phyloP scores from a whole-genome alignment of 2,329 filamentous ascomycete species.

The Xylariaceae sp. region DNA sequence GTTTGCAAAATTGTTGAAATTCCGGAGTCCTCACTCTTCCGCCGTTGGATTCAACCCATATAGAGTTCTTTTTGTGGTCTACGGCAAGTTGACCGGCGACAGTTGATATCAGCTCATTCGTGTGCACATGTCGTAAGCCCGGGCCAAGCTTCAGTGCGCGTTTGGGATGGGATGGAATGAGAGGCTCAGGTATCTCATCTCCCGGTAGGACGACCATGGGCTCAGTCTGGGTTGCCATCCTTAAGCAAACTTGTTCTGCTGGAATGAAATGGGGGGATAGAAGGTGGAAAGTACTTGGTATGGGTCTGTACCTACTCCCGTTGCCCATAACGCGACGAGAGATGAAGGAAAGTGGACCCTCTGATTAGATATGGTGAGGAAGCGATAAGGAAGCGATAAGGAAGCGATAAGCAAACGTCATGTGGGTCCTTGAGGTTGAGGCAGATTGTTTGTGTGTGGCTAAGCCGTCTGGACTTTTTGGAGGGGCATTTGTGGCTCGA shows the following conservation, averaged over 20 bases:
- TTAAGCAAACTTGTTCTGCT: slow-evolving; percentile 15
- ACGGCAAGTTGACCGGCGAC: slow-evolving; percentile 61
- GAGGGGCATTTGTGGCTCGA: slow-evolving; percentile 28
- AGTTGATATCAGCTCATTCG: slow-evolving; percentile 64
- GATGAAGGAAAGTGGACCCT: too few species aligned
- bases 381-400: slow-evolving; percentile 1
- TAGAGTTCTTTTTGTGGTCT: slow-evolving; percentile 67
- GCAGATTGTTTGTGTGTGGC: slow-evolving; percentile 13
- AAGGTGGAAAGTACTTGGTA: neutral
- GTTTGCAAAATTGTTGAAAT: neutral
- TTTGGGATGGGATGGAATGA: slow-evolving; percentile 63
- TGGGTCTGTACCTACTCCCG: too few species aligned
- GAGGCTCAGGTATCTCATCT: slow-evolving; percentile 60
- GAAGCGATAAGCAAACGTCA: neutral
- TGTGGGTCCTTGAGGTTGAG: neutral
- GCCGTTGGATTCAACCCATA: slow-evolving; percentile 68
- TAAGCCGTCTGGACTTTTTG: slow-evolving; percentile 11
- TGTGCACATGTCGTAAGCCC: slow-evolving; percentile 74
- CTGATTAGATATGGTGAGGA: neutral
- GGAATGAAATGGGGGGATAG: slow-evolving; percentile 6
- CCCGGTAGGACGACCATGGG: slow-evolving; percentile 73
- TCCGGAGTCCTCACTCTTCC: slow-evolving; percentile 52
- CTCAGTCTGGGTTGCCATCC: slow-evolving; percentile 47
- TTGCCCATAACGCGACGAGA: too few species aligned
- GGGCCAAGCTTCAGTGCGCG: slow-evolving; percentile 74